A percentile compares a stretch with the other conserved stretches of the same genome.
Evolutionary conservation across 495 filamentous ascomycete genomes (phyloP).

Genomic region (Entonaema liquescens): DNA sequence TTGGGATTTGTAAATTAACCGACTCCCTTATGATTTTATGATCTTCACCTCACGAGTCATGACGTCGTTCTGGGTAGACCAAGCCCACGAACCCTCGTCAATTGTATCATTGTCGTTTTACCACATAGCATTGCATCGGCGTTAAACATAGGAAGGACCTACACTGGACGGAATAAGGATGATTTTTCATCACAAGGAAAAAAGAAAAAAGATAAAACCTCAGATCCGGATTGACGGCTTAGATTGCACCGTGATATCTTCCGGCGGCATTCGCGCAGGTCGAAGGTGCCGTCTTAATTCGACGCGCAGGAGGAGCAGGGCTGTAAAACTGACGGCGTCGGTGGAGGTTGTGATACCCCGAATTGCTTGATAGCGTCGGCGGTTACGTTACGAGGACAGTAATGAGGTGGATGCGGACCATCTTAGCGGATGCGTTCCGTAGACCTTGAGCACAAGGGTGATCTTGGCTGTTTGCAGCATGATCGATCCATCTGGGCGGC

Average conservation of each 20-base stretch:
- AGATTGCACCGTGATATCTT: constrained; percentile 48
- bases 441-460: neutral
- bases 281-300: constrained; percentile 64
- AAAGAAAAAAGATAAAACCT: constrained; percentile 36
- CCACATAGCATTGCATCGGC: constrained; percentile 65
- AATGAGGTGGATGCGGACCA: constrained; percentile 8
- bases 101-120: constrained; percentile 52
- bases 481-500: constrained; percentile 11
- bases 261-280: constrained; percentile 69
- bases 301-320: constrained; percentile 23
- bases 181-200: constrained; percentile 36
- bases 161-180: constrained; percentile 45
- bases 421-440: neutral
- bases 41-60: constrained; percentile 43
- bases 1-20: constrained; percentile 61
- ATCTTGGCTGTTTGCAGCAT: constrained; percentile 14
- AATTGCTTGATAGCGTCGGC: constrained; percentile 10
- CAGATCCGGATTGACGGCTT: constrained; percentile 35
- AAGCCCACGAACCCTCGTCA: constrained; percentile 5
- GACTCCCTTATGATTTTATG: constrained; percentile 60
- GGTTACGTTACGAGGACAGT: constrained; percentile 7
- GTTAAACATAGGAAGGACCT: constrained; percentile 51
- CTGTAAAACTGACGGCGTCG: constrained; percentile 16
- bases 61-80: constrained; percentile 17
- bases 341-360: constrained; percentile 33